phyloP scores from a whole-genome alignment of 345 rosid species.

The Eutrema heterophyllum region DNA sequence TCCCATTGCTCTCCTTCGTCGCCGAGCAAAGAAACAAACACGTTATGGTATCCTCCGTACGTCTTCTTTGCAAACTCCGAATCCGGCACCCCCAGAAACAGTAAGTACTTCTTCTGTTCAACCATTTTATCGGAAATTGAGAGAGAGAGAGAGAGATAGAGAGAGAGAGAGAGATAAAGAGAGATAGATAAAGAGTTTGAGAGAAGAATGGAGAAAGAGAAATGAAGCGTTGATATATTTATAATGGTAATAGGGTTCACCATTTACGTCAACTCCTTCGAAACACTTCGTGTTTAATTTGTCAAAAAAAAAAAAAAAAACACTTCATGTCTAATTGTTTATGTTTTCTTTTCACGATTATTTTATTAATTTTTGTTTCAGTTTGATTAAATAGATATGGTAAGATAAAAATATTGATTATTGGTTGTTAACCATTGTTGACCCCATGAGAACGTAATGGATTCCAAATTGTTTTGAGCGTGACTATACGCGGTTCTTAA shows the following conservation, averaged over 20 bases:
- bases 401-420: background rate
- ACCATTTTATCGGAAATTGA: constrained; percentile 4
- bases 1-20: constrained; percentile 85
- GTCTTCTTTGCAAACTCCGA: constrained; percentile 60
- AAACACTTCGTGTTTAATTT: background rate
- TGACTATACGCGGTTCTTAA: background rate
- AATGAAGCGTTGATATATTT: background rate
- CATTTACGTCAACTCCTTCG: background rate
- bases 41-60: constrained; percentile 81
- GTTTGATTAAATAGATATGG: background rate
- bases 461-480: background rate
- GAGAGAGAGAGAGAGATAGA: background rate
- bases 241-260: constrained; percentile 3
- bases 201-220: constrained; percentile 1
- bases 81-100: constrained; percentile 62
- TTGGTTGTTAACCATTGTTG: constrained; percentile 2
- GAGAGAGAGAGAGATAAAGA: background rate
- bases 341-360: background rate
- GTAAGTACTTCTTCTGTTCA: constrained; percentile 40
- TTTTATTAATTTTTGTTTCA: background rate
- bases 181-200: background rate
- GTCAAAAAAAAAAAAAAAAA: no score
- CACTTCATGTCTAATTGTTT: background rate
- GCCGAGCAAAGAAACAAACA: constrained; percentile 55
- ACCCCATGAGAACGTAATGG: background rate